Evolutionary conservation across 139 green algal genomes (phyloP).

Genomic region (Penium margaritaceum): DNA sequence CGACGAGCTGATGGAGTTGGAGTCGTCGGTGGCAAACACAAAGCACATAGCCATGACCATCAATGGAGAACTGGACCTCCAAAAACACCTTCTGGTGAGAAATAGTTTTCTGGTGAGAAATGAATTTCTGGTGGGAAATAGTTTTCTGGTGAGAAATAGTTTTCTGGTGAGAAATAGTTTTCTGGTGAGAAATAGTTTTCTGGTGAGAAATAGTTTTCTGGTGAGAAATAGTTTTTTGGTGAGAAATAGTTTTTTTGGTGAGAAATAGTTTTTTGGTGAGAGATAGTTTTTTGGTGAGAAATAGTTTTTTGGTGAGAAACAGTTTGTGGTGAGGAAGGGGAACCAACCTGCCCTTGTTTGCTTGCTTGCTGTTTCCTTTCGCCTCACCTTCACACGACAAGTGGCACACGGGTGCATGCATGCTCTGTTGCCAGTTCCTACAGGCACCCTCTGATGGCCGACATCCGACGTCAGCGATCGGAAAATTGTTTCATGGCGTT

Average conservation of each 20-base stretch:
- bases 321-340: no score
- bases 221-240: background rate
- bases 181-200: background rate
- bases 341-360: no score
- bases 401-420: no score
- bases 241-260: background rate
- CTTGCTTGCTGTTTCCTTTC: no score
- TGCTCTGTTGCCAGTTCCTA: no score
- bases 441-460: no score
- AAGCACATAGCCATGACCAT: slow-evolving; percentile 40
- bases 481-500: no score
- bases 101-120: background rate
- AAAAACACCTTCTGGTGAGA: slow-evolving; percentile 22
- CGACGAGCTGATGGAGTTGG: slow-evolving; percentile 18
- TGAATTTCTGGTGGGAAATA: background rate
- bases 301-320: no score
- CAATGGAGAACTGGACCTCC: slow-evolving; percentile 39
- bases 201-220: background rate
- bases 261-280: background rate
- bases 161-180: background rate
- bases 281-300: no score
- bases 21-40: slow-evolving; percentile 10
- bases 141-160: background rate
- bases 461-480: no score
- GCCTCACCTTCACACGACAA: no score